Evolutionary conservation across 208 protist genomes (phyloP), one percentile per base, ranked within the genome.

Genomic region (Leishmania mexicana): DNA sequence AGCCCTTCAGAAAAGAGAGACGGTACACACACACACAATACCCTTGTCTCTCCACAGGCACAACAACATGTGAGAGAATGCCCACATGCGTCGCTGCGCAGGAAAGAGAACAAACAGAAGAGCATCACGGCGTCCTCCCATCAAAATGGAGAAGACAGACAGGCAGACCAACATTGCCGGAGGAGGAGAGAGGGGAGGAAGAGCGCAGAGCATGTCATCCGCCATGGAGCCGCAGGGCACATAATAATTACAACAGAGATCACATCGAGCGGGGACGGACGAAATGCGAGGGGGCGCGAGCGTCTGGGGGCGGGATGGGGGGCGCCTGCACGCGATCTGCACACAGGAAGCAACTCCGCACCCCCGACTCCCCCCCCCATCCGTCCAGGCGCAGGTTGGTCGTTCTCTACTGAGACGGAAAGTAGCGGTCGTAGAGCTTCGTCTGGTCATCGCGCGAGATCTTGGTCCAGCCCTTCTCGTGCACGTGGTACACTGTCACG

Each of bases 401-500:
- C 40, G 15, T 13, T 28, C 42, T 49, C 74, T 83, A 86, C 11
- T 81, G 38, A 13, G 28, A 67, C 4, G 92, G 79, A 76, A 90
- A 94, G 87, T 98, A 98, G 31, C 88, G 93, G 38, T 93, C 81
- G 85, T 90, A 97, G 40, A 98, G 88, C 60, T 96, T 88, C 28
- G 93, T 98, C 83, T 97, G 93, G 83, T 99, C 97, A 78, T 99
- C 95, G 51, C 96, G 91, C 21, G 95, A 98, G 78, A 99, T 96
- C 81, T 98, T 95, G 28, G 92, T 96, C 98, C 98, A 99, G 81
- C 98, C 98, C 49, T 98, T 90, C 68, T 91, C 68, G 80, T 98
- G 88, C 35, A 99, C 94, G 89, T 99, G 97, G 87, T 99, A 99
- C 2, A 99, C 97, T 51, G 94, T 99, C 31, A 99, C 96, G 67